Conservation (phyloP, 108 stramenopile genomes). For the Pseudonitzschia pungens region DNA sequence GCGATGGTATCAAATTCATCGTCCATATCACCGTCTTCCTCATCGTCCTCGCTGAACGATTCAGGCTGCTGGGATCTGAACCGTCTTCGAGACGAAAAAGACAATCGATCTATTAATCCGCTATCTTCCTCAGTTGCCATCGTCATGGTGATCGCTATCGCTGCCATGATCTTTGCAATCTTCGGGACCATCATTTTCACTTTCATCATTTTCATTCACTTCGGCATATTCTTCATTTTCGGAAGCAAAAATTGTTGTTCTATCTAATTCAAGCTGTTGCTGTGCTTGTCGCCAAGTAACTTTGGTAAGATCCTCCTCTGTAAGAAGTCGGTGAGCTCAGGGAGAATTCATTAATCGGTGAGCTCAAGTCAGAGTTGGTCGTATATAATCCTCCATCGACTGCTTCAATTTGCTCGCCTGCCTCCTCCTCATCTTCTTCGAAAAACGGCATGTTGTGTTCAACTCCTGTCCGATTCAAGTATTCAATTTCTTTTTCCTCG, state of each 20-base stretch:
- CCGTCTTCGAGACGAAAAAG: background rate
- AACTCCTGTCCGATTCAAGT: background rate
- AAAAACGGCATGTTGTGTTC: background rate
- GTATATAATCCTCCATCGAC: background rate
- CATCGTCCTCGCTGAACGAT: background rate
- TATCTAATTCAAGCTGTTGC: background rate
- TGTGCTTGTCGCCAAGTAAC: background rate
- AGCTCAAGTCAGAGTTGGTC: background rate
- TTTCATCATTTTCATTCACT: background rate
- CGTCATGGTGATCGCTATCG: background rate
- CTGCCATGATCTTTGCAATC: background rate
- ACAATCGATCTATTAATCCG: background rate
- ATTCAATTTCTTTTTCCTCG: background rate
- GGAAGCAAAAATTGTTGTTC: background rate
- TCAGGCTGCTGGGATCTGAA: background rate
- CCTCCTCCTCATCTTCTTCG: background rate
- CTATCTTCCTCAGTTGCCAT: background rate
- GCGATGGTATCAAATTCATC: slow-evolving; percentile 4
- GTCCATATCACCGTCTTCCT: background rate
- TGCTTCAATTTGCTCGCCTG: background rate
- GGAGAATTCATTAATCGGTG: background rate
- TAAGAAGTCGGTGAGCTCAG: background rate
- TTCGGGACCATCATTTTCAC: background rate
- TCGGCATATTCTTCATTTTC: background rate
- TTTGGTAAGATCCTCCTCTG: background rate